Conservation (phyloP, 352 stramenopile genomes). For the Pythium phragmiticola region DNA sequence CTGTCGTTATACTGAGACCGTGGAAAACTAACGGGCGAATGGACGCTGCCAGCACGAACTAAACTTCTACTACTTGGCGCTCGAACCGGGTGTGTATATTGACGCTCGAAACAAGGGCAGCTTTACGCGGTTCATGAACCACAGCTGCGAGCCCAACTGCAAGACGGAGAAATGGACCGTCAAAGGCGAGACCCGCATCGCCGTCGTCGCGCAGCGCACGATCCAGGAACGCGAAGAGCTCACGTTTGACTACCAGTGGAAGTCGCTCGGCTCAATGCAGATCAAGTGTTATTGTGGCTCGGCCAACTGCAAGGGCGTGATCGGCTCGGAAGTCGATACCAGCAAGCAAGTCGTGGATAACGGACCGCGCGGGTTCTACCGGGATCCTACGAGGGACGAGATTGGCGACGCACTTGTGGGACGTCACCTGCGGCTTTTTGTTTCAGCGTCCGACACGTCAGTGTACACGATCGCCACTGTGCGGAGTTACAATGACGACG, state of each 20-base stretch:
- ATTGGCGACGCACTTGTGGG: constrained; percentile 43
- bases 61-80: constrained; percentile 86
- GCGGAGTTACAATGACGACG: constrained; percentile 33
- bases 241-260: constrained; percentile 97
- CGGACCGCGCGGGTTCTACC: constrained; percentile 54
- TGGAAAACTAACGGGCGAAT: background rate
- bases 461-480: constrained; percentile 37
- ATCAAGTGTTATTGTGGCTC: constrained; percentile 79
- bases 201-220: constrained; percentile 91
- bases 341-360: constrained; percentile 32
- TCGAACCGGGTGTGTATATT: constrained; percentile 86
- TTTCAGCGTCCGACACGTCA: constrained; percentile 52
- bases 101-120: constrained; percentile 89
- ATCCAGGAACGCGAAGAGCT: constrained; percentile 91
- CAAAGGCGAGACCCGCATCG: constrained; percentile 90
- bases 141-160: constrained; percentile 95
- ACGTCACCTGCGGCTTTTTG: constrained; percentile 64
- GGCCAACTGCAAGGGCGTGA: constrained; percentile 72
- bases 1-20: background rate
- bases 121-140: constrained; percentile 96
- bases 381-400: constrained; percentile 62
- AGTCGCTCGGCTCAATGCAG: constrained; percentile 73
- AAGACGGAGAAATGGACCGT: constrained; percentile 95
- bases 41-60: constrained; percentile 50
- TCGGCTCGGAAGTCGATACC: constrained; percentile 50